phyloP scores from a whole-genome alignment of 192 early-diverging fungal genomes.

The Coemansia sp. region DNA sequence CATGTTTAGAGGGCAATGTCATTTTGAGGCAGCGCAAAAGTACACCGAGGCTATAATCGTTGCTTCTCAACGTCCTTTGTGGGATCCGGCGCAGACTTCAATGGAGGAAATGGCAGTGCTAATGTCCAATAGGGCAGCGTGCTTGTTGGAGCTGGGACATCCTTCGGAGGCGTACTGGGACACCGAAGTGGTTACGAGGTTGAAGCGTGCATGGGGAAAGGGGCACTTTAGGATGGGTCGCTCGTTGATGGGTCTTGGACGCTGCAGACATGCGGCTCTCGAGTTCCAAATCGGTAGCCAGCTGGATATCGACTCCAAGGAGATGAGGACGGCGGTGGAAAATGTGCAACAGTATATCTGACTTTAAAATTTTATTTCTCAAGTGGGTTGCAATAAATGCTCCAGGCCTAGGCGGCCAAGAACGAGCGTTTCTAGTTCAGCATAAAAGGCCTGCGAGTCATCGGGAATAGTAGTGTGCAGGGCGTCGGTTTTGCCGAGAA shows the following conservation, averaged over 20 bases:
- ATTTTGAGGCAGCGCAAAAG: constrained; percentile 73
- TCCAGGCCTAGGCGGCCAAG: constrained; percentile 48
- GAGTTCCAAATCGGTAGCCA: constrained; percentile 76
- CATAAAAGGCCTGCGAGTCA: constrained; percentile 51
- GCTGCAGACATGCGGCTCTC: constrained; percentile 72
- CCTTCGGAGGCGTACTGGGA: constrained; percentile 68
- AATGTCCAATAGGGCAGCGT: constrained; percentile 64
- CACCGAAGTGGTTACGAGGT: constrained; percentile 61
- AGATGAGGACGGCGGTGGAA: constrained; percentile 73
- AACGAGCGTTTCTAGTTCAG: constrained; percentile 31
- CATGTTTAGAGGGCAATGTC: constrained; percentile 74
- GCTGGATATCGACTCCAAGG: constrained; percentile 67
- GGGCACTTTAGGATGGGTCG: constrained; percentile 76
- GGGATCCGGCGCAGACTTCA: constrained; percentile 65
- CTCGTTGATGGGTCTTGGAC: constrained; percentile 77
- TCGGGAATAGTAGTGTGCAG: constrained; percentile 61
- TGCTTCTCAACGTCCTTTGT: constrained; percentile 65
- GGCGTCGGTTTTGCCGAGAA: constrained; percentile 45
- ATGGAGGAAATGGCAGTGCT: constrained; percentile 63
- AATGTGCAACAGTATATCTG: constrained; percentile 52
- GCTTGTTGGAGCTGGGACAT: constrained; percentile 60
- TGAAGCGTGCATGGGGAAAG: constrained; percentile 70
- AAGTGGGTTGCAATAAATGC: constrained; percentile 18
- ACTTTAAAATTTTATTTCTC: not conserved
- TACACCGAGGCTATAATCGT: constrained; percentile 88